phyloP scores from a whole-genome alignment of 768 basidiomycete species.

The Lentinula boryana region DNA sequence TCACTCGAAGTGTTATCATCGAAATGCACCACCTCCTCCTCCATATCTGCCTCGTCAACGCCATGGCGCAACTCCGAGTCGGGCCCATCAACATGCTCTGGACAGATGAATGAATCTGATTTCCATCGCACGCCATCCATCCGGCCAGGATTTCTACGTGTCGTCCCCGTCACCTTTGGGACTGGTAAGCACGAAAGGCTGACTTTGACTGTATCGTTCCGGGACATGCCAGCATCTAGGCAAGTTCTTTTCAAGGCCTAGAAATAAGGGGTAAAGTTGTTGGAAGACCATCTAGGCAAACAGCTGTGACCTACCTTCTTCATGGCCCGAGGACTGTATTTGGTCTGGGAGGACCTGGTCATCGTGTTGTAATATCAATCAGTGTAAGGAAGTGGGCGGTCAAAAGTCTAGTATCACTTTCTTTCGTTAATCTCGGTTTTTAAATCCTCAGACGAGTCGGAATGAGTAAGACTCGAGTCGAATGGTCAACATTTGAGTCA shows the following conservation, averaged over 20 bases:
- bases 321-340: neutral
- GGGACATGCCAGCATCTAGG: neutral
- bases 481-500: neutral
- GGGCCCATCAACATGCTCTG: neutral
- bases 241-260: neutral
- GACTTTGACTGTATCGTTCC: neutral
- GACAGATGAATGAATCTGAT: neutral
- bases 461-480: neutral
- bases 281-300: neutral
- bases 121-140: slow-evolving; percentile 1
- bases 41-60: neutral
- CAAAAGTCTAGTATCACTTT: too few relatives aligned
- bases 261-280: too few relatives aligned
- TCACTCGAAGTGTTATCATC: neutral
- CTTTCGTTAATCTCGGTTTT: neutral
- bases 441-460: neutral
- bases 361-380: neutral
- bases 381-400: neutral
- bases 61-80: neutral
- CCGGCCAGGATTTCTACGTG: neutral
- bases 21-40: neutral
- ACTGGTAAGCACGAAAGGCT: neutral
- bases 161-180: neutral
- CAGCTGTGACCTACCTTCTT: neutral
- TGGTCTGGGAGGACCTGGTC: neutral